phyloP scores from a whole-genome alignment of 2,329 filamentous ascomycete genomes.

The Fusarium tricinctum region DNA sequence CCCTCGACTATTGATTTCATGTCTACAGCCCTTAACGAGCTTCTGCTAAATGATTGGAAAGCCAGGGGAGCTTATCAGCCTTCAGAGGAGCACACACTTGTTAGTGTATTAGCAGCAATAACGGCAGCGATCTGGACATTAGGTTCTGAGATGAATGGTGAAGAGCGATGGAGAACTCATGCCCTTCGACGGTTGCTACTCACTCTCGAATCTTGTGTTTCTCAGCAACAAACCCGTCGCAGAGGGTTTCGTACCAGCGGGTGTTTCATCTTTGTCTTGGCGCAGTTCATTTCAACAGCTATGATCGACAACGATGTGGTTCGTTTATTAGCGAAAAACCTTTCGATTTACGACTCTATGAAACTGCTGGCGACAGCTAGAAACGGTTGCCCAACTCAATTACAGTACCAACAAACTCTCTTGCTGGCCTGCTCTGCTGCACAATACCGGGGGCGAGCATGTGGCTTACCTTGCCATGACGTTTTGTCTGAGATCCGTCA shows the following conservation, averaged over 20 bases:
- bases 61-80: constrained; percentile 6
- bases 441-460: constrained; percentile 61
- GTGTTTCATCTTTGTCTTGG: constrained; percentile 47
- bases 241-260: constrained; percentile 29
- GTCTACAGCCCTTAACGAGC: constrained; percentile 43
- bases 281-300: constrained; percentile 48
- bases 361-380: constrained; percentile 38
- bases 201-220: constrained; percentile 47
- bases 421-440: constrained; percentile 62
- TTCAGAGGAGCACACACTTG: constrained; percentile 48
- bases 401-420: constrained; percentile 51
- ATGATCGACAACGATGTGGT: constrained; percentile 35
- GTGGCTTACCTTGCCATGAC: constrained; percentile 55
- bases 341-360: constrained; percentile 43
- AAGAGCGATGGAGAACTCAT: constrained; percentile 21
- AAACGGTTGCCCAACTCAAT: constrained; percentile 28
- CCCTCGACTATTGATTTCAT: constrained; percentile 46
- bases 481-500: constrained; percentile 59
- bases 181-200: constrained; percentile 46
- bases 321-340: constrained; percentile 29
- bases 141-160: constrained; percentile 13
- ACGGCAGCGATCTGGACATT: constrained; percentile 46
- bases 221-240: constrained; percentile 29
- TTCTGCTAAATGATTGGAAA: constrained; percentile 34
- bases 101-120: constrained; percentile 52